phyloP scores from a whole-genome alignment of 441 rosid genomes.

The California macrophylla region DNA sequence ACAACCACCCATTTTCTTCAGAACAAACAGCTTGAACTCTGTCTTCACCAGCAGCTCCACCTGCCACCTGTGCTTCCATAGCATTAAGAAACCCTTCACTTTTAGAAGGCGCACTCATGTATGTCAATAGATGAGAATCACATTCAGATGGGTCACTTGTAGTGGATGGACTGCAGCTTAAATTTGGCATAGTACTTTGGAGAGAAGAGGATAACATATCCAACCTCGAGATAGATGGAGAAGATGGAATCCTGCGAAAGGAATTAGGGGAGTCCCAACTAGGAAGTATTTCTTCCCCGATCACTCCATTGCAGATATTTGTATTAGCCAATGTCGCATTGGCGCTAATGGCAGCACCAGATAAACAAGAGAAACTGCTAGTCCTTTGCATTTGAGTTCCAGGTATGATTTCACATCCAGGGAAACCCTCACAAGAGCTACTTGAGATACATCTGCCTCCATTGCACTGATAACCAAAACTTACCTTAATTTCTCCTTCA shows the following conservation, averaged over 20 bases:
- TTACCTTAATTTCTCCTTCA: constrained; percentile 67
- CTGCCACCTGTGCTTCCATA: constrained; percentile 80
- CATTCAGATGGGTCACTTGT: constrained; percentile 34
- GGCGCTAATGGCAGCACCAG: constrained; percentile 90
- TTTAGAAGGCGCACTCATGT: constrained; percentile 23
- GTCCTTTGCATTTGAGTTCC: constrained; percentile 42
- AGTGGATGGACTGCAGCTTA: constrained; percentile 62
- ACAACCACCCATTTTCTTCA: constrained; percentile 84
- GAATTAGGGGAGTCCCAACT: constrained; percentile 79
- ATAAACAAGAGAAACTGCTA: constrained; percentile 75
- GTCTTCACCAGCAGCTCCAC: constrained; percentile 98
- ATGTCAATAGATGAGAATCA: constrained; percentile 44
- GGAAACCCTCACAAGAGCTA: constrained; percentile 25
- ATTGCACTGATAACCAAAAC: constrained; percentile 81
- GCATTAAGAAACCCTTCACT: constrained; percentile 61
- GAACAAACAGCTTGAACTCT: constrained; percentile 96
- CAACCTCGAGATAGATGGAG: constrained; percentile 62
- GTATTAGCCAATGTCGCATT: constrained; percentile 91
- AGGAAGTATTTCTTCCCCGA: constrained; percentile 77
- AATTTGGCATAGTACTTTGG: constrained; percentile 58
- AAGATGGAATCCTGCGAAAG: constrained; percentile 64
- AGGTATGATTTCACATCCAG: constrained; percentile 27
- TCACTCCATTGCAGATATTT: constrained; percentile 77
- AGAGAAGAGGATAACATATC: constrained; percentile 79
- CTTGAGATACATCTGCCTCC: constrained; percentile 14